phyloP scores from a whole-genome alignment of 2,329 filamentous ascomycete genomes.

The Aspergillus bombycis region DNA sequence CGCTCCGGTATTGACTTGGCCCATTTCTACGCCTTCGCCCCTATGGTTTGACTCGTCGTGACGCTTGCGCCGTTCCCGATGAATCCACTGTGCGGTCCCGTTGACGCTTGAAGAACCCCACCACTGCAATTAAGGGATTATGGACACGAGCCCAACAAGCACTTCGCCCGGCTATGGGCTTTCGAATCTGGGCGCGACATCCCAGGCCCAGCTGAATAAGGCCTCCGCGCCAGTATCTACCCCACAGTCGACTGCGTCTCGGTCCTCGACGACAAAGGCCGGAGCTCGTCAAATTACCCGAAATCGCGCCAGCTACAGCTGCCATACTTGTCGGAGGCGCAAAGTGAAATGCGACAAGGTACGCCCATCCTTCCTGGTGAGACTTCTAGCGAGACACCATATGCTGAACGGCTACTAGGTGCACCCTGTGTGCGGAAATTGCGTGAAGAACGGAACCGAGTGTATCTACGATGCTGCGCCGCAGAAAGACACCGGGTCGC shows the following conservation, averaged over 20 bases:
- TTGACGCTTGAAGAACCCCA: conserved; percentile 26
- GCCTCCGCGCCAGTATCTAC: conserved; percentile 9
- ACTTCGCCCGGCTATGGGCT: conserved; percentile 17
- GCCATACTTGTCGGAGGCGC: conserved; percentile 49
- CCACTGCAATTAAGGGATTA: conserved; percentile 25
- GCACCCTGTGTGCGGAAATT: conserved; percentile 51
- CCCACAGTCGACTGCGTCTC: conserved; percentile 9
- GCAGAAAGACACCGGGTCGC: conserved; percentile 26
- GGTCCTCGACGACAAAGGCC: conserved; percentile 20
- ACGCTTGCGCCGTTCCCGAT: conserved; percentile 12
- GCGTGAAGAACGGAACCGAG: conserved; percentile 46
- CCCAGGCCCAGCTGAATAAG: conserved; percentile 13
- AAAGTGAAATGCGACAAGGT: conserved; percentile 54
- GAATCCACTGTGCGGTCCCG: conserved; percentile 14
- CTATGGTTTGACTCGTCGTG: neutral
- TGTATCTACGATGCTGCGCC: conserved; percentile 46
- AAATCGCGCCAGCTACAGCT: conserved; percentile 52
- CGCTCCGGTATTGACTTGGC: neutral
- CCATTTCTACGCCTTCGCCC: neutral
- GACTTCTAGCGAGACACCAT: neutral
- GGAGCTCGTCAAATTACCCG: conserved; percentile 50
- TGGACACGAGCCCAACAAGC: conserved; percentile 24
- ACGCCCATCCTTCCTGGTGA: neutral
- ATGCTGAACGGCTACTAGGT: conserved; percentile 29
- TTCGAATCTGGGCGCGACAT: conserved; percentile 6